Percentiles rank a stretch among this genome's conserved stretches.
These are phyloP conservation scores for Nemania abortiva DNA, from an alignment of 2,329 filamentous ascomycete species.

Conservation along the genomic window DNA sequence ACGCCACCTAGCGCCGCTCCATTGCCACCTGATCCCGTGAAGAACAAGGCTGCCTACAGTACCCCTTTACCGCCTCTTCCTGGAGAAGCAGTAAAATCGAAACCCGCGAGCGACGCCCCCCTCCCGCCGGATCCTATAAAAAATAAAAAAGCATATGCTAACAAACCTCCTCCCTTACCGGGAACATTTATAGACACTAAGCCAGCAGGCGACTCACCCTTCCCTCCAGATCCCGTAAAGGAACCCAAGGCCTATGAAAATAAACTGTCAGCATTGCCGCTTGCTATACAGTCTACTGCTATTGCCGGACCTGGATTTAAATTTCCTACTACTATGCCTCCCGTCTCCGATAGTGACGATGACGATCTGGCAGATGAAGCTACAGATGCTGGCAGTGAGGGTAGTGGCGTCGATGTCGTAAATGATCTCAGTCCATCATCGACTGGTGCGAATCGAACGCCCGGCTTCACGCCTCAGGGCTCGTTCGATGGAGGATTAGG, in stretches of 20 bases:
- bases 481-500: slow-evolving; percentile 65
- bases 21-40: slow-evolving; percentile 52
- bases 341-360: slow-evolving; percentile 55
- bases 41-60: slow-evolving; percentile 51
- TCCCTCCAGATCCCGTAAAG: slow-evolving; percentile 56
- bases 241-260: slow-evolving; percentile 50
- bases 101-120: slow-evolving; percentile 54
- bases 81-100: slow-evolving; percentile 42
- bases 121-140: slow-evolving; percentile 56
- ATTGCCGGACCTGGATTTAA: slow-evolving; percentile 47
- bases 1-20: slow-evolving; percentile 54
- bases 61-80: slow-evolving; percentile 47
- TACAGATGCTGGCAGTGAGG: slow-evolving; percentile 62
- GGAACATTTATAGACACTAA: slow-evolving; percentile 45
- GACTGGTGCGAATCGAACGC: slow-evolving; percentile 59
- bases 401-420: slow-evolving; percentile 74
- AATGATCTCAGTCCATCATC: slow-evolving; percentile 70
- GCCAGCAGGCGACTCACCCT: slow-evolving; percentile 52
- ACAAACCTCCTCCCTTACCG: slow-evolving; percentile 54
- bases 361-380: slow-evolving; percentile 55
- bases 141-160: slow-evolving; percentile 51
- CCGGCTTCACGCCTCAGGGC: slow-evolving; percentile 67
- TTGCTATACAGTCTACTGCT: slow-evolving; percentile 41
- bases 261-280: slow-evolving; percentile 45
- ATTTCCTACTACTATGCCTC: slow-evolving; percentile 49